These are phyloP conservation scores for Monilinia fructicola DNA, from an alignment of 2,329 filamentous ascomycete genomes.

Conservation along the genomic window DNA sequence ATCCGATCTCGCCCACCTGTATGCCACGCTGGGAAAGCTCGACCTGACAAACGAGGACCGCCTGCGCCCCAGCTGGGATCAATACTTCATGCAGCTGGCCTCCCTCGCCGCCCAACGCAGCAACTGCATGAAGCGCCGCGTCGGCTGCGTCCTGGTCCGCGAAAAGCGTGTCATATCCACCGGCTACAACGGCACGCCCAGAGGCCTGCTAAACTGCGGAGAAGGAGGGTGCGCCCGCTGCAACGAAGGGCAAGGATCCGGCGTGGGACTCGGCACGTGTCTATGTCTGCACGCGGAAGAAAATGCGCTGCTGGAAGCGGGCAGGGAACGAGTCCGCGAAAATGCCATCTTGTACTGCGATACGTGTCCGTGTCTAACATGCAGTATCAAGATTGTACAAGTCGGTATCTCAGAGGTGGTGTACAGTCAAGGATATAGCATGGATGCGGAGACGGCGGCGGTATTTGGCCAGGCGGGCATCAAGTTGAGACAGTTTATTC, in stretches of 20 bases:
- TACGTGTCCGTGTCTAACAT: conserved; percentile 95
- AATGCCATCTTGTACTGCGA: conserved; percentile 88
- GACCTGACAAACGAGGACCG: conserved; percentile 77
- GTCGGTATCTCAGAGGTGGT: conserved; percentile 95
- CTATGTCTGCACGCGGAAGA: conserved; percentile 98
- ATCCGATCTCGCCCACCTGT: conserved; percentile 67
- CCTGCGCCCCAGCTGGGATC: conserved; percentile 88
- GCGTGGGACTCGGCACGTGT: conserved; percentile 78
- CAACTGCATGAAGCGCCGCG: conserved; percentile 98
- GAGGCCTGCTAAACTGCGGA: conserved; percentile 84
- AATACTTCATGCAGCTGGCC: conserved; percentile 97
- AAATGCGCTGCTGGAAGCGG: conserved; percentile 92
- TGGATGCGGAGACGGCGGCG: conserved; percentile 80
- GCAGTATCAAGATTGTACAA: conserved; percentile 97
- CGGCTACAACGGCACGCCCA: conserved; percentile 96
- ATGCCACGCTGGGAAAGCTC: conserved; percentile 69
- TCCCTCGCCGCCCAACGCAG: conserved; percentile 84
- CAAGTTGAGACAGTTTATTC: conserved; percentile 80
- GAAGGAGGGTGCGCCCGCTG: conserved; percentile 89
- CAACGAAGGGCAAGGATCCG: conserved; percentile 70
- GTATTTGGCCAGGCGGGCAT: conserved; percentile 85
- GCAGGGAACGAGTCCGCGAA: conserved; percentile 81
- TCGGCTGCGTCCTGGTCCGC: conserved; percentile 88
- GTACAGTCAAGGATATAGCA: conserved; percentile 90
- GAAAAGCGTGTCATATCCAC: conserved; percentile 88